Conservation (phyloP, 1,139 yeast species). For the Diutina neorugosa region DNA sequence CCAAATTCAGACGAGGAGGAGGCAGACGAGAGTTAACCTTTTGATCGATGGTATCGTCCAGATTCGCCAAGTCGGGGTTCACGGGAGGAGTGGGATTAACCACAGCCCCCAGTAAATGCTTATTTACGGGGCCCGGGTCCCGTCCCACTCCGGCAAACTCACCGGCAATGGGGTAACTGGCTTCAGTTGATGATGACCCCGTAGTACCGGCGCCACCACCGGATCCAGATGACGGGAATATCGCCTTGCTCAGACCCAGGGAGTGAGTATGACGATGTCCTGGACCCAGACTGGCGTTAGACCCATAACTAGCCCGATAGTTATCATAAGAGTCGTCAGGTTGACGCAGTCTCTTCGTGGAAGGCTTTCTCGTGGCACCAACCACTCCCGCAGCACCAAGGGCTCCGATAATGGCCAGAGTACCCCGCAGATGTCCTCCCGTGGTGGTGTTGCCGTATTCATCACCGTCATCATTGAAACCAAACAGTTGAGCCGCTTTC, state of each 20-base stretch:
- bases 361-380: not conserved
- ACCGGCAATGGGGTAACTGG: not conserved
- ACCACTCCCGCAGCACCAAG: slow-evolving; percentile 1
- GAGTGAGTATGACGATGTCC: not conserved
- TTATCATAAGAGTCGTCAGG: not conserved
- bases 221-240: not conserved
- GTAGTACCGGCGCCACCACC: not conserved
- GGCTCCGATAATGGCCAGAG: not conserved
- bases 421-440: not conserved
- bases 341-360: not conserved
- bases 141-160: not conserved
- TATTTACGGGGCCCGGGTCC: not conserved
- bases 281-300: not conserved
- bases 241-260: not conserved
- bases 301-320: not conserved
- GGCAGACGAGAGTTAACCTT: not conserved
- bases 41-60: slow-evolving; percentile 1
- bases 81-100: not conserved
- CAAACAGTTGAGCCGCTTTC: not conserved
- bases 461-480: not conserved
- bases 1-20: not conserved
- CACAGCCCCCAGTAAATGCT: not conserved
- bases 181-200: not conserved
- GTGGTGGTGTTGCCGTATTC: not conserved
- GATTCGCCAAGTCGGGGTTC: not conserved